Base-by-base conservation (phyloP, 306 rosid genomes). In the Cyamopsis tetragonoloba region DNA sequence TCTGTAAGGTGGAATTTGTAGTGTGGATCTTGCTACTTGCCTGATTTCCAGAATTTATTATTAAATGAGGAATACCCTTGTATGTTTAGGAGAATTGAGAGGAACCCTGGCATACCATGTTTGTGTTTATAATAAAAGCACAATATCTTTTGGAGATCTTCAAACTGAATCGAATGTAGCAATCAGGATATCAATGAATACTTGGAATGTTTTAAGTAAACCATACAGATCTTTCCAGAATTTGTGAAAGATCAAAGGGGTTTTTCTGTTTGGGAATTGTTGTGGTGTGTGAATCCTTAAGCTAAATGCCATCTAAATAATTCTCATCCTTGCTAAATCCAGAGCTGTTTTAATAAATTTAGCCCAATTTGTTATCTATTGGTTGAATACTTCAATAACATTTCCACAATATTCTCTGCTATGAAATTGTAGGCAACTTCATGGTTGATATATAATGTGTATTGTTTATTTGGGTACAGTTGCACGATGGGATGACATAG, bases 401-500 rank as follows among this genome's bases (percentile, higher is more conserved):
- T 2, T 7, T 6, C 2, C 4, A 3, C 12, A 0, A 2, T 2
- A 1, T 6, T 9, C 7, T 0, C 10, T 41, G 6, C 13, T 53
- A 26, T 17, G 7, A 31, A 53, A 6, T 49, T 37, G 15, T 46
- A n/a, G 24, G 1, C 39, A 38, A 43, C 20, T 28, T 68, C 47
- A 5, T 62, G 12, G 24, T 19, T 15, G 5, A 17, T 54, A 14
- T 61, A 10, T 79, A 30, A 74, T 55, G 11, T 55, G 18, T 28
- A 8, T 55, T 39, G n/a, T n/a, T 59, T 67, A 37, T 20, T 68
- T 68, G 39, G 61, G 32, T 42, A 76, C 96, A 89, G 99, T 93
- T 72, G 76, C 89, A 13, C 72, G 80, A 55, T 93, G 99, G 99
- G 95, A 93, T 82, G 96, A 69, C 44, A 58, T 77, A 28, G 88